phyloP scores from a whole-genome alignment of 2,329 filamentous ascomycete species.

The Helotiales sp. region DNA sequence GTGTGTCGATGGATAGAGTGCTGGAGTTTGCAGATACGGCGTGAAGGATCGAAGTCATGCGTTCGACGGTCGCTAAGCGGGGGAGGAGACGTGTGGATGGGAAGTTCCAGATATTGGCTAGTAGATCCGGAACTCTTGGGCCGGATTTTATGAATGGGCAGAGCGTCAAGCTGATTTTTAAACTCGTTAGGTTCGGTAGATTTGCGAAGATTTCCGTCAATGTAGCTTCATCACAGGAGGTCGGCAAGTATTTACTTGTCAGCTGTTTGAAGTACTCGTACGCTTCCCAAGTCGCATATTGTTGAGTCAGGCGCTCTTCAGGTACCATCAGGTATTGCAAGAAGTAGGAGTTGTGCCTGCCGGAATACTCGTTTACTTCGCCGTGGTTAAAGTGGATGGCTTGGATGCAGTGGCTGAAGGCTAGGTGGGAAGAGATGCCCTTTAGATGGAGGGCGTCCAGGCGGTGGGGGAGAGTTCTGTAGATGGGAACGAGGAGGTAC shows the following conservation, averaged over 20 bases:
- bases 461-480: conserved; percentile 33
- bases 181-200: conserved; percentile 31
- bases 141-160: conserved; percentile 31
- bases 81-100: conserved; percentile 35
- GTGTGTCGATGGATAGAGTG: conserved; percentile 19
- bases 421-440: conserved; percentile 33
- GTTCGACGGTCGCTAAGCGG: conserved; percentile 31
- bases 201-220: conserved; percentile 29
- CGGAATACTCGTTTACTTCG: conserved; percentile 41
- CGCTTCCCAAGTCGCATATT: conserved; percentile 41
- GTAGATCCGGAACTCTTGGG: conserved; percentile 20
- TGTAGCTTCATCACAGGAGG: conserved; percentile 26
- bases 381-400: conserved; percentile 36
- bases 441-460: conserved; percentile 35
- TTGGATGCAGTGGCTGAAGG: conserved; percentile 31
- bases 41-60: conserved; percentile 33
- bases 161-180: conserved; percentile 33
- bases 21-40: conserved; percentile 21
- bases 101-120: conserved; percentile 37
- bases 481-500: conserved; percentile 33
- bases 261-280: conserved; percentile 41
- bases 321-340: conserved; percentile 37
- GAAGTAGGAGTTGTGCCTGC: conserved; percentile 41
- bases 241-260: conserved; percentile 37
- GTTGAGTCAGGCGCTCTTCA: conserved; percentile 37